Percentiles rank a stretch among this genome's conserved stretches.
phyloP scores from a whole-genome alignment of 2,329 filamentous ascomycete genomes.

The Rutstroemia sp. region DNA sequence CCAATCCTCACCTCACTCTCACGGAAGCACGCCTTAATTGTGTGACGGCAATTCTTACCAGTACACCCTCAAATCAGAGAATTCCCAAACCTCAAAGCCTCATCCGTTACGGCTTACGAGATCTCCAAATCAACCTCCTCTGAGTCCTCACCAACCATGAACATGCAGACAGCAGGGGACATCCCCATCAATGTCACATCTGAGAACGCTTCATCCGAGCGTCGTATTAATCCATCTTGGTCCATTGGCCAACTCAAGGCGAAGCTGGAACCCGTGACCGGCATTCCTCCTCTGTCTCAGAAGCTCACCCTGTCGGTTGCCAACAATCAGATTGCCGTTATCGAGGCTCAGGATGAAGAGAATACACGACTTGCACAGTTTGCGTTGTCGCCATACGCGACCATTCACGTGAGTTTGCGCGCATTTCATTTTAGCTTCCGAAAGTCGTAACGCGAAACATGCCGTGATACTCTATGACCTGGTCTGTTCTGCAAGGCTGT shows the following conservation, averaged over 20 bases:
- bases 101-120: background rate
- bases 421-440: slow-evolving; percentile 2
- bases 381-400: slow-evolving; percentile 65
- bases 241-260: slow-evolving; percentile 74
- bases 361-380: slow-evolving; percentile 55
- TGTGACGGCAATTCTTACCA: background rate
- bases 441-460: slow-evolving; percentile 9
- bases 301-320: slow-evolving; percentile 63
- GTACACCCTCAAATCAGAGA: slow-evolving; percentile 1
- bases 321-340: slow-evolving; percentile 51
- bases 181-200: slow-evolving; percentile 69
- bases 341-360: slow-evolving; percentile 70
- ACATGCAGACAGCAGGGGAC: slow-evolving; percentile 39
- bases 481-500: slow-evolving; percentile 8
- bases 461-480: slow-evolving; percentile 10
- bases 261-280: slow-evolving; percentile 89
- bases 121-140: background rate
- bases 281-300: slow-evolving; percentile 76
- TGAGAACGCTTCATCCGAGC: slow-evolving; percentile 74
- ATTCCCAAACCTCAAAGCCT: slow-evolving; percentile 1
- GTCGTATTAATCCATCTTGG: slow-evolving; percentile 89
- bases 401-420: slow-evolving; percentile 64
- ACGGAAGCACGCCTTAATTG: background rate
- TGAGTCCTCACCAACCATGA: background rate
- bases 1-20: too few species aligned